Evolutionary conservation across 2,329 filamentous ascomycete genomes (phyloP), one percentile per base, ranked within the genome.

Genomic region (Colletotrichum sp.): DNA sequence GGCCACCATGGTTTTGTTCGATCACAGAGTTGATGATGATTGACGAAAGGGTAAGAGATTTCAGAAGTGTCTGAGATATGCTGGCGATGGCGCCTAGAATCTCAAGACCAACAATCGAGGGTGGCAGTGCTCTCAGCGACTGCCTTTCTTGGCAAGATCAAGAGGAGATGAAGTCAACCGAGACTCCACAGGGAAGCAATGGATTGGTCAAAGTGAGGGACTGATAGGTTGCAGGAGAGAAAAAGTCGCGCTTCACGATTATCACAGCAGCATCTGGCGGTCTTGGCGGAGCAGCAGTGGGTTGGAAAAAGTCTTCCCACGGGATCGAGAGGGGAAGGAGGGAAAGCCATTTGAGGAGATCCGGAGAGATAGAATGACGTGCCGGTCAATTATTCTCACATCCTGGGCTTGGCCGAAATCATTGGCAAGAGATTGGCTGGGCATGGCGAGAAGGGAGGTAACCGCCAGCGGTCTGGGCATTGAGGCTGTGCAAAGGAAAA

Each of bases 121-220:
- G 70, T 76, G 74, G 74, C 74, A 76, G 74, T 76, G 74, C 70
- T 74, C 74, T 69, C 70, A 74, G 55, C 70, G 70, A 76, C 70
- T 76, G 74, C 74, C 74, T 73, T 76, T 76, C 70, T 69, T 69
- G 58, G 70, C 70, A 74, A 76, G 74, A 32, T 70, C 70, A 55
- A 65, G 56, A 73, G 18, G 73, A 72, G 60, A 75, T 52, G 65
- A 74, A 36, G 70, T 74, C 70, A 69, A 69, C 43, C 74, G 70
- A 76, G 70, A 65, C 58, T 55, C 69, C 73, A 75, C 69, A 32
- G 32, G 28, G 18, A 22, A 18, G 15, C 27, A 15, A 67, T n/a
- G 48, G 62, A 72, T 67, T 72, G 73, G 62, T 30, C 58, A 36
- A 36, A 69, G 32, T 58, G 58, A 68, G 58, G 27, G 13, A 60